Evolutionary conservation across 2,329 filamentous ascomycete genomes (phyloP), one percentile per base, ranked within the genome.

Genomic region (Aspergillus quadrilineatus): DNA sequence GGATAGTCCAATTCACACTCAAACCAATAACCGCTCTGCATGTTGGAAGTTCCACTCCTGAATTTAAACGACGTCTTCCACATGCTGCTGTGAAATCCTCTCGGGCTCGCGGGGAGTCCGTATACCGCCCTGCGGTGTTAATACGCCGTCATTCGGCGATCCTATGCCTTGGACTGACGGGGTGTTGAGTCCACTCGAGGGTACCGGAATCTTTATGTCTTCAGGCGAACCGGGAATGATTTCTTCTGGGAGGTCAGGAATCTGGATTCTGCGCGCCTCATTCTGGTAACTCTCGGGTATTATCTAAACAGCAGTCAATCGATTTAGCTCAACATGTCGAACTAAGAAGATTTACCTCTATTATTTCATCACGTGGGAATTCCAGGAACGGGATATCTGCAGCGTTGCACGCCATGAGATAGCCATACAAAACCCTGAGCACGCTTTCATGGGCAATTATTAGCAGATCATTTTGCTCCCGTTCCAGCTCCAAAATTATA

Each of bases 371-470:
- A 43, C 94, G 89, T 4, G 94, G 94, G 68, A 99, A 99, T 63
- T 91, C 89, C 60, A 99, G 84, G 65, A 87, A 89, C 4, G 94
- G 94, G 60, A 99, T 99, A 69, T 96, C 92, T 73, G 89, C 89
- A 7, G 95, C 92, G 71, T 93, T 94, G 77, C 94, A 97, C 65
- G 96, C 94, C 94, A 99, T 99, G 39, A 99, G 81, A 74, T 99
- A 99, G 26, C 92, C 92, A 71, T 99, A 99, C 3, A 99, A 82
- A 26, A 99, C 94, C 43, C 94, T 89, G 46, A 99, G 82, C n/a
- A 99, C 94, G 50, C 91, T 96, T 74, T 99, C 94, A 73, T 99
- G 94, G 0, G 94, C 94, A 64, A 99, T 97, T 69, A 99, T 97
- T 52, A 99, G 83, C n/a, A 99, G 82, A 71, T 99, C 94, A 63